A percentile compares a stretch with the other conserved stretches of the same genome.
These are phyloP conservation scores for Nakazawaea wyomingensis DNA, from an alignment of 805 yeast genomes.

Conservation along the genomic window DNA sequence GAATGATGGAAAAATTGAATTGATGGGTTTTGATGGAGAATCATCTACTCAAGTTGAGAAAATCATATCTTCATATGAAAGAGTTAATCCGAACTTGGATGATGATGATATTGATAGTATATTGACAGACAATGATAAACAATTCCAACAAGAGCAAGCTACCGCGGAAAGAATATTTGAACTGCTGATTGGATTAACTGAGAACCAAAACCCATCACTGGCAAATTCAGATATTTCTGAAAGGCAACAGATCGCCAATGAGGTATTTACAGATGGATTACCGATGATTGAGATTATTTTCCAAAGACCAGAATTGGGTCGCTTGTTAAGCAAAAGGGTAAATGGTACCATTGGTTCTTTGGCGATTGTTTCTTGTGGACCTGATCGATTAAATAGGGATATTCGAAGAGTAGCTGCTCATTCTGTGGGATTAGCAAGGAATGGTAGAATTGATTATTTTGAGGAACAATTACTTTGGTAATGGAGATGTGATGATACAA, in stretches of 20 bases:
- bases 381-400: constrained; percentile 26
- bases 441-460: constrained; percentile 27
- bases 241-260: constrained; percentile 12
- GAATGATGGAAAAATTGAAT: neutral
- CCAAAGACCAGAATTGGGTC: constrained; percentile 21
- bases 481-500: neutral
- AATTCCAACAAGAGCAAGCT: neutral
- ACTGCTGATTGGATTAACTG: neutral
- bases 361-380: constrained; percentile 34
- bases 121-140: neutral
- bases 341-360: constrained; percentile 19
- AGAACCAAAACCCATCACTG: neutral
- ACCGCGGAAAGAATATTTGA: neutral
- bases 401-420: constrained; percentile 27
- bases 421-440: constrained; percentile 19
- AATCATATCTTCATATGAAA: too few species aligned
- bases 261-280: constrained; percentile 17
- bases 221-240: constrained; percentile 1
- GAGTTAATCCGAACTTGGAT: too few species aligned
- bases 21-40: too few species aligned
- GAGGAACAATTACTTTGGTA: constrained; percentile 35
- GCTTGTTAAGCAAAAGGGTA: constrained; percentile 18
- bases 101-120: neutral
- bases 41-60: too few species aligned
- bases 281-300: constrained; percentile 20